phyloP scores from a whole-genome alignment of 177 flowering plant species.

The Vitis hybrid region DNA sequence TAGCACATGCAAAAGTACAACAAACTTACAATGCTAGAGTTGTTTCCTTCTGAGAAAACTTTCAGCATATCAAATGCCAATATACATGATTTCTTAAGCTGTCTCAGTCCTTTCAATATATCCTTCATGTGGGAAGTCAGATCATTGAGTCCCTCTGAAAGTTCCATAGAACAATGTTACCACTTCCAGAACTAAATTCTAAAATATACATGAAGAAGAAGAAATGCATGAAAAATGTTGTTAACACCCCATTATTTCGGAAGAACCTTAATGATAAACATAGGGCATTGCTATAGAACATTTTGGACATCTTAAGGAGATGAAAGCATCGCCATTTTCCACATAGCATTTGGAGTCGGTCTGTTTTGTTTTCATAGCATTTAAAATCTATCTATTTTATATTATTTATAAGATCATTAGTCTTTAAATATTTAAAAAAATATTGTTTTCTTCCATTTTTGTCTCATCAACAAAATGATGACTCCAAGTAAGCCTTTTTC shows the following conservation, averaged over 20 bases:
- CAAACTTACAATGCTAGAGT: slow-evolving; percentile 56
- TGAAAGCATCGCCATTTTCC: not conserved
- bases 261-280: too few species aligned
- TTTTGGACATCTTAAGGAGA: not conserved
- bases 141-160: slow-evolving; percentile 65
- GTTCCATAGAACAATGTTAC: slow-evolving; percentile 4
- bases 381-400: not conserved
- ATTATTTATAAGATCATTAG: not conserved
- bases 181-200: not conserved
- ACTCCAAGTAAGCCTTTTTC: not conserved
- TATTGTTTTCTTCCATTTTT: too few species aligned
- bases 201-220: not conserved
- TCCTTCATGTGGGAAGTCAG: slow-evolving; percentile 52
- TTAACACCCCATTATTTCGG: not conserved
- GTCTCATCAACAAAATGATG: not conserved
- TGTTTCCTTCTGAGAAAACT: slow-evolving; percentile 57
- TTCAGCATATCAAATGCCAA: slow-evolving; percentile 67
- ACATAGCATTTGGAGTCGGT: not conserved
- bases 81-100: slow-evolving; percentile 55
- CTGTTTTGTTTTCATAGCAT: not conserved
- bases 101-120: slow-evolving; percentile 62
- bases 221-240: not conserved
- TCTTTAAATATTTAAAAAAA: not conserved
- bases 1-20: not conserved
- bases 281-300: not conserved